Evolutionary conservation across 2,329 filamentous ascomycete genomes (phyloP).

Genomic region (Aspergillus ibericus): DNA sequence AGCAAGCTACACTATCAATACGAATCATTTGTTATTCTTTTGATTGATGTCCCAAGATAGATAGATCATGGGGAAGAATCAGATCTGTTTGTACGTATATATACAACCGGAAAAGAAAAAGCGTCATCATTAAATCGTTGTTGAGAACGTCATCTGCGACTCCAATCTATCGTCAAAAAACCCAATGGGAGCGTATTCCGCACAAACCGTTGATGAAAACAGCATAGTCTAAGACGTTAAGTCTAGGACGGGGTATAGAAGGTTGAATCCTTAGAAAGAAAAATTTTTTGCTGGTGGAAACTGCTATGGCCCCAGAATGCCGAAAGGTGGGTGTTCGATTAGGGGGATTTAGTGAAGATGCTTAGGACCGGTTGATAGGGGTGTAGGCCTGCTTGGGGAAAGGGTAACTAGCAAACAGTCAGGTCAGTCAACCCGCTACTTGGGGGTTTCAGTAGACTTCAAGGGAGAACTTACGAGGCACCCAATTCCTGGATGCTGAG

Average conservation of each 20-base stretch:
- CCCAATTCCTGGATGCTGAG: slow-evolving; percentile 94
- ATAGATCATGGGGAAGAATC: not conserved
- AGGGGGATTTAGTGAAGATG: not conserved
- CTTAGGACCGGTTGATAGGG: slow-evolving; percentile 41
- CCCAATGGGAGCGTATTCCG: not conserved
- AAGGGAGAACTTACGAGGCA: slow-evolving; percentile 72
- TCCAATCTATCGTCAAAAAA: slow-evolving; percentile 15
- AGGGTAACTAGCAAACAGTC: slow-evolving; percentile 61
- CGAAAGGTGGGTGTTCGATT: not conserved
- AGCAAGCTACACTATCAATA: not conserved
- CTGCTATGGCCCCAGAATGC: not conserved
- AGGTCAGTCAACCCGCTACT: slow-evolving; percentile 7
- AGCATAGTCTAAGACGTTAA: slow-evolving; percentile 30
- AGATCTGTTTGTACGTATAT: not conserved
- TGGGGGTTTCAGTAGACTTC: not conserved
- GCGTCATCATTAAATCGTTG: slow-evolving; percentile 32
- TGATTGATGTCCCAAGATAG: not conserved
- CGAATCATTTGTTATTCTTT: not conserved
- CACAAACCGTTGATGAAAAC: slow-evolving; percentile 9
- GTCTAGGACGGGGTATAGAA: slow-evolving; percentile 40
- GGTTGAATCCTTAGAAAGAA: slow-evolving; percentile 41
- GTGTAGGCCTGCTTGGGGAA: slow-evolving; percentile 78
- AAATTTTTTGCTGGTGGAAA: slow-evolving; percentile 14
- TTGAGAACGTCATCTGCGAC: slow-evolving; percentile 34
- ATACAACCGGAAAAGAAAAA: not conserved